phyloP scores from a whole-genome alignment of 805 yeast species.

The Saccharomycopsis sp. region DNA sequence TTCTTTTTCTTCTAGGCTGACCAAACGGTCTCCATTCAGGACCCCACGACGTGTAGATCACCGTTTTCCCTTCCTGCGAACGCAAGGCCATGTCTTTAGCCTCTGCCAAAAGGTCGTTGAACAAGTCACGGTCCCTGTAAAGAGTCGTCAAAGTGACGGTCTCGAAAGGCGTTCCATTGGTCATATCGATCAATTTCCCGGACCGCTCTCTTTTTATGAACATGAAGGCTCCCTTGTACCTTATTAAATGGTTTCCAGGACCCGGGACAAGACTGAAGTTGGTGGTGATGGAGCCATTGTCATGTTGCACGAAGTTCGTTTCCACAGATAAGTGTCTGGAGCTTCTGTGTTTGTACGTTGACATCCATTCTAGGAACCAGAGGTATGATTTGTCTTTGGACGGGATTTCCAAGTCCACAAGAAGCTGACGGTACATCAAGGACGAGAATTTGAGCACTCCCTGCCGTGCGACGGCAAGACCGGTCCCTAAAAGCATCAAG shows the following conservation, averaged over 20 bases:
- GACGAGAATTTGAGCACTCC: constrained; percentile 58
- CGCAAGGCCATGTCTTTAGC: constrained; percentile 80
- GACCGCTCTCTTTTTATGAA: constrained; percentile 85
- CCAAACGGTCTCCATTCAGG: constrained; percentile 99
- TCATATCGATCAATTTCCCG: constrained; percentile 79
- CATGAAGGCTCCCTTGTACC: constrained; percentile 83
- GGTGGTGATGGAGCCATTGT: constrained; percentile 84
- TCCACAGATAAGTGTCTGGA: constrained; percentile 87
- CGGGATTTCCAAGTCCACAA: constrained; percentile 90
- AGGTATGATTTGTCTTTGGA: constrained; percentile 87
- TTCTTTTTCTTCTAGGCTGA: constrained; percentile 81
- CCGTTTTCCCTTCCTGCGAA: constrained; percentile 88
- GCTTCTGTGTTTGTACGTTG: constrained; percentile 63
- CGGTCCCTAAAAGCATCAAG: constrained; percentile 89
- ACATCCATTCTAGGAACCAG: constrained; percentile 98
- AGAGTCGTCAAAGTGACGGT: constrained; percentile 91
- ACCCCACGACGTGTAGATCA: constrained; percentile 90
- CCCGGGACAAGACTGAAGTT: constrained; percentile 92
- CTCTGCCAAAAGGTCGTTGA: constrained; percentile 66
- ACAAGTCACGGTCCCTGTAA: constrained; percentile 68
- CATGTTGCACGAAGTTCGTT: constrained; percentile 80
- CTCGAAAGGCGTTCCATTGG: constrained; percentile 91
- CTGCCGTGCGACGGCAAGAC: constrained; percentile 67
- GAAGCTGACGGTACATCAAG: constrained; percentile 69
- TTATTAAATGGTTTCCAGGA: constrained; percentile 87